These are phyloP conservation scores for Arthromyces matolae DNA, from an alignment of 768 basidiomycete species.

Conservation along the genomic window DNA sequence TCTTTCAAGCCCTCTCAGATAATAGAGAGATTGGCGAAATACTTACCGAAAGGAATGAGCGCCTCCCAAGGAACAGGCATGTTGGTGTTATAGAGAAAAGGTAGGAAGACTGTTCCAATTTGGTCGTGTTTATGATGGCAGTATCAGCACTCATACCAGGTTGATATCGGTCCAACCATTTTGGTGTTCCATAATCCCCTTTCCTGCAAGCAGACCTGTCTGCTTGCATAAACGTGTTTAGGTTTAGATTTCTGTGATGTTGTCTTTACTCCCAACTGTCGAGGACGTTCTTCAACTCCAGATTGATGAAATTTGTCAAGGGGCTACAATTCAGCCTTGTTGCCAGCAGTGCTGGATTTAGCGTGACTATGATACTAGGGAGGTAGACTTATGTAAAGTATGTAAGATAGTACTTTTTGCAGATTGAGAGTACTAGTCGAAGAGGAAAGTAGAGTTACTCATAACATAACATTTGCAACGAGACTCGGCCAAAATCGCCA, in stretches of 20 bases:
- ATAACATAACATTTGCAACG: not conserved
- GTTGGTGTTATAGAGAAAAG: constrained; percentile 19
- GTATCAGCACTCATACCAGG: not conserved
- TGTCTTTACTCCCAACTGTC: too few relatives aligned
- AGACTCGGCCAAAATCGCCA: too few relatives aligned
- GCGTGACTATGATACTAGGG: not conserved
- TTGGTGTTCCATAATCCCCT: not conserved
- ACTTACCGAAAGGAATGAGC: constrained; percentile 87
- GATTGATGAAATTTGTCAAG: too few relatives aligned
- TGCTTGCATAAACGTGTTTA: too few relatives aligned
- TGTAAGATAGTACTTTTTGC: not conserved
- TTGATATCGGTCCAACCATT: not conserved
- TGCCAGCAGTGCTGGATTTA: not conserved
- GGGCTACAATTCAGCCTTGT: not conserved
- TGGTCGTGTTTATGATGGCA: constrained; percentile 12
- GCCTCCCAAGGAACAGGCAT: constrained; percentile 99
- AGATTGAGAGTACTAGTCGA: not conserved
- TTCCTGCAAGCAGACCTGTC: too few relatives aligned
- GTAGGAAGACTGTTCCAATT: constrained; percentile 10
- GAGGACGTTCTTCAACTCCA: too few relatives aligned
- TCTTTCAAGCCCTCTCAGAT: constrained; percentile 1
- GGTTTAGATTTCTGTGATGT: too few relatives aligned
- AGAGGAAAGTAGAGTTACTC: not conserved
- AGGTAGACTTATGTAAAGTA: not conserved
- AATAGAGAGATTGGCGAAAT: not conserved